Evolutionary conservation across 2,329 filamentous ascomycete species (phyloP).

Genomic region (Magnaporthales sp.): DNA sequence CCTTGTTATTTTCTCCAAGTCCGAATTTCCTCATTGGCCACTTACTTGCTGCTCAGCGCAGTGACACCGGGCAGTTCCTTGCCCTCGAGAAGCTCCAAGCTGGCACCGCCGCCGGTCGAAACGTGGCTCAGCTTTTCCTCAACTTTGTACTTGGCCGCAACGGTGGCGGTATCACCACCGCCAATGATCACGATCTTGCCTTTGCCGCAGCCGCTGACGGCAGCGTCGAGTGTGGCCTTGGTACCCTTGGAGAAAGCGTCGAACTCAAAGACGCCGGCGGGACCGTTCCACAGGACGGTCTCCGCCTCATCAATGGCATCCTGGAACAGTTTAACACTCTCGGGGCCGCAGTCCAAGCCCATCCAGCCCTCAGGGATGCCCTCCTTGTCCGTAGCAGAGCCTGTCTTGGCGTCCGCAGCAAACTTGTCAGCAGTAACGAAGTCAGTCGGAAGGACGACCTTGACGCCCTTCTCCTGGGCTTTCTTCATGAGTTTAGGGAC

Average conservation of each 20-base stretch:
- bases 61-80: conserved; percentile 93
- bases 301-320: conserved; percentile 77
- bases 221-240: conserved; percentile 84
- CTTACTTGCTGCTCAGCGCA: conserved; percentile 74
- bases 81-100: conserved; percentile 92
- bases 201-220: conserved; percentile 61
- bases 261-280: conserved; percentile 94
- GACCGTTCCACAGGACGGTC: conserved; percentile 99
- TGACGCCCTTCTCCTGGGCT: conserved; percentile 92
- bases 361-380: conserved; percentile 97
- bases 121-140: conserved; percentile 98
- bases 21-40: conserved; percentile 4
- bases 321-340: conserved; percentile 85
- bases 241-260: conserved; percentile 89
- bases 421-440: conserved; percentile 97
- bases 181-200: conserved; percentile 98
- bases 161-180: conserved; percentile 94
- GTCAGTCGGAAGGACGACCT: conserved; percentile 89
- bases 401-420: conserved; percentile 69
- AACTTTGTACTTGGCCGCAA: conserved; percentile 92
- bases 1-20: background rate
- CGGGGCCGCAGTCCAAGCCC: conserved; percentile 88
- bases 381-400: conserved; percentile 73
- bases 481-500: conserved; percentile 83
- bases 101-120: conserved; percentile 91